phyloP scores from a whole-genome alignment of 257 asterid species.

The Salvia miltiorrhiza region DNA sequence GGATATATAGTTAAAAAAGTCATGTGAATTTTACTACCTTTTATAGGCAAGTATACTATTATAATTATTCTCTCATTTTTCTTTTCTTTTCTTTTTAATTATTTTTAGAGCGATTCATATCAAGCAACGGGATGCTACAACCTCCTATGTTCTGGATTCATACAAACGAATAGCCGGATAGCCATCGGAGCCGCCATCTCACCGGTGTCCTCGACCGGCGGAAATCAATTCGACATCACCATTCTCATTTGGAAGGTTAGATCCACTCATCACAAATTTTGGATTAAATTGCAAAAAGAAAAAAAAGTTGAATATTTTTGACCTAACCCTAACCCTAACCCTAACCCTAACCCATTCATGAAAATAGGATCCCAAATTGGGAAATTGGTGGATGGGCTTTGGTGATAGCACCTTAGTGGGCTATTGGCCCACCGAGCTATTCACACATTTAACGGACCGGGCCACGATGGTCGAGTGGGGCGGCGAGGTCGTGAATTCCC shows the following conservation, averaged over 20 bases:
- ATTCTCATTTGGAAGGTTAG: conserved; percentile 89
- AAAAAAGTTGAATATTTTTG: neutral
- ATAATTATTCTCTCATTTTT: too few relatives aligned
- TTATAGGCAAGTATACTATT: neutral
- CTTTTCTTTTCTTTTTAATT: too few relatives aligned
- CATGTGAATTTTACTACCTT: neutral
- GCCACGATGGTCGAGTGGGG: conserved; percentile 99
- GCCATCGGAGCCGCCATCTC: conserved; percentile 95
- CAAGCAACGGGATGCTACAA: conserved; percentile 94
- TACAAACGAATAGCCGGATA: conserved; percentile 72
- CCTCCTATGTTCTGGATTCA: conserved; percentile 78
- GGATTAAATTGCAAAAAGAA: neutral
- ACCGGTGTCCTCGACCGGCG: conserved; percentile 51
- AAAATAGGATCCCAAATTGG: conserved; percentile 75
- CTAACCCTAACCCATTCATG: neutral
- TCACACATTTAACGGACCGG: conserved; percentile 75
- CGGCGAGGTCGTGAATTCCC: conserved; percentile 78
- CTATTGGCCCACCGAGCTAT: conserved; percentile 88
- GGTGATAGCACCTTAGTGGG: conserved; percentile 81
- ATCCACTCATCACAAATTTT: neutral
- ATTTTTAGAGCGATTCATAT: conserved; percentile 70
- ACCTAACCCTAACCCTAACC: neutral
- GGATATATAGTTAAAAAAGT: too few relatives aligned
- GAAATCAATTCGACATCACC: conserved; percentile 72
- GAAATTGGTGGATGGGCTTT: conserved; percentile 97